Evolutionary conservation across 1,284 basidiomycete species (phyloP).

Genomic region (Ceratobasidium sp.): DNA sequence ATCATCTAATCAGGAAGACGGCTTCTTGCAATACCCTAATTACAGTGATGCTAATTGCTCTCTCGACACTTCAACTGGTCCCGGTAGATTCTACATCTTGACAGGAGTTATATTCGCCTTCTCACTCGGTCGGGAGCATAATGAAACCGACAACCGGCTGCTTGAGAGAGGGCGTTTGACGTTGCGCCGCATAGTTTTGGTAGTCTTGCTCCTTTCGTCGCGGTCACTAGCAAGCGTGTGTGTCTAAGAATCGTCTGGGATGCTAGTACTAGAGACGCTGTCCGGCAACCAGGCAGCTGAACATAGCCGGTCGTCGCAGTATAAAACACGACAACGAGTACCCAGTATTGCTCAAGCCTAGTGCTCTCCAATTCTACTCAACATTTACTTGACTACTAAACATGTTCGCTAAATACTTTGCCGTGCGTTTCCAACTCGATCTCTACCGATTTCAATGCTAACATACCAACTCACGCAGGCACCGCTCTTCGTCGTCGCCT

Average conservation of each 20-base stretch:
- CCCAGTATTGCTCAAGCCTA: background rate
- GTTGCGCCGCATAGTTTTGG: background rate
- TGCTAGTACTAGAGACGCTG: too few species aligned
- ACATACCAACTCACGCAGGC: background rate
- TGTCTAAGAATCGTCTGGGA: too few species aligned
- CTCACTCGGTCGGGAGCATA: too few species aligned
- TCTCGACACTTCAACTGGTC: too few species aligned
- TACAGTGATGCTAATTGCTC: too few species aligned
- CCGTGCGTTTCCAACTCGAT: background rate
- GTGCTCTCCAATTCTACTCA: background rate
- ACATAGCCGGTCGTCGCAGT: background rate
- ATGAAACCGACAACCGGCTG: background rate
- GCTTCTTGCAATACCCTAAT: too few species aligned
- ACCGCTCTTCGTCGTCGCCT: background rate
- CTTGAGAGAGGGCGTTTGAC: background rate
- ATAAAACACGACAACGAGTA: constrained; percentile 1
- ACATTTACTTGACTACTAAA: background rate
- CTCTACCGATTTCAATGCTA: background rate
- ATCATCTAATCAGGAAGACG: too few species aligned
- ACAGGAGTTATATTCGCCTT: too few species aligned
- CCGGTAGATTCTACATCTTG: too few species aligned
- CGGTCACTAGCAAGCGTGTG: background rate
- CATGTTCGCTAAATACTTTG: constrained; percentile 5
- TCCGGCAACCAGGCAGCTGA: background rate
- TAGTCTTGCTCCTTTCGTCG: background rate